Conservation (phyloP, 129 eudicot species). For the Lactuca saligna region DNA sequence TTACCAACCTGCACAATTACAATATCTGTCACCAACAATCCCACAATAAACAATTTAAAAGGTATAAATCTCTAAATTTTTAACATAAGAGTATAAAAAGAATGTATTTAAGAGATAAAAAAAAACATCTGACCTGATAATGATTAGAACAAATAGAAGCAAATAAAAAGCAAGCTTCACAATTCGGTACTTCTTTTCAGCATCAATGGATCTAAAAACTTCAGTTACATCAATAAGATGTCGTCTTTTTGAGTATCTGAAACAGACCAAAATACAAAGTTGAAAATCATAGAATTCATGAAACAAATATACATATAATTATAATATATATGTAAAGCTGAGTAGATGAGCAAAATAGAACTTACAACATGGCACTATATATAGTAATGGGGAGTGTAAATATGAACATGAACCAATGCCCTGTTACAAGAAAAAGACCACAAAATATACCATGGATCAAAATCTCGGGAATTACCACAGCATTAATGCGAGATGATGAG, state of each 20-base stretch:
- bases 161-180: conserved; percentile 61
- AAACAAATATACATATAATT: background rate
- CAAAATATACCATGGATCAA: conserved; percentile 60
- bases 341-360: conserved; percentile 15
- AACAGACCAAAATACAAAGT: conserved; percentile 15
- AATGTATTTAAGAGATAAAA: background rate
- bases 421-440: conserved; percentile 63
- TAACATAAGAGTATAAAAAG: background rate
- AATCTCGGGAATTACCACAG: conserved; percentile 70
- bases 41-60: conserved; percentile 1
- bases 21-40: background rate
- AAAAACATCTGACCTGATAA: conserved; percentile 53
- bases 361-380: conserved; percentile 61
- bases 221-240: conserved; percentile 94
- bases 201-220: conserved; percentile 53
- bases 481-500: conserved; percentile 65
- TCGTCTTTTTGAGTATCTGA: conserved; percentile 57
- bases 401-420: conserved; percentile 73
- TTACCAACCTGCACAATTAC: conserved; percentile 42
- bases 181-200: conserved; percentile 72
- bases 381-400: conserved; percentile 54
- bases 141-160: conserved; percentile 56
- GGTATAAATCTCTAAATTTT: background rate
- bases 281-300: background rate
- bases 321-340: conserved; percentile 5